Conservation (phyloP, 1,284 basidiomycete species). For the Pseudozyma sp. region DNA sequence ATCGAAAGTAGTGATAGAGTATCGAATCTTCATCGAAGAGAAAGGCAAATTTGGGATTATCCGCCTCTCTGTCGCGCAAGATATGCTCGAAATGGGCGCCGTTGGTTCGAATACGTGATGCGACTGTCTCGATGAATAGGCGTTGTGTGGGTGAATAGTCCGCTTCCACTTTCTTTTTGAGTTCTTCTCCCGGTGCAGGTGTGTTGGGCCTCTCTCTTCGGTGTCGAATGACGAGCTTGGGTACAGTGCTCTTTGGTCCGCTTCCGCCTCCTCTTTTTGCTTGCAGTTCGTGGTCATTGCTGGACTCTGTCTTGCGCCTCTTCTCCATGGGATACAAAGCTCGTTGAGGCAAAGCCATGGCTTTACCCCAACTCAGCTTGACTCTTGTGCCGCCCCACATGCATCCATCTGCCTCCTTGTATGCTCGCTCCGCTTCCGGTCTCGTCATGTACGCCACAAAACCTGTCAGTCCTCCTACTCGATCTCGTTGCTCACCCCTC, state of each 20-base stretch:
- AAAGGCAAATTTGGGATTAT: slow-evolving; percentile 86
- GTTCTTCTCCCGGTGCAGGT: slow-evolving; percentile 1
- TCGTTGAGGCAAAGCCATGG: slow-evolving; percentile 80
- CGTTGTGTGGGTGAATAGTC: slow-evolving; percentile 69
- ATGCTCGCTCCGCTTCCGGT: slow-evolving; percentile 85
- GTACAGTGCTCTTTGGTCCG: slow-evolving; percentile 2
- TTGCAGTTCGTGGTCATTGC: not conserved
- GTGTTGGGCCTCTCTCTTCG: not conserved
- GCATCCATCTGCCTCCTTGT: slow-evolving; percentile 87
- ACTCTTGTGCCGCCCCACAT: slow-evolving; percentile 89
- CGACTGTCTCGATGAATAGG: slow-evolving; percentile 82
- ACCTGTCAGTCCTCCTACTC: slow-evolving; percentile 82
- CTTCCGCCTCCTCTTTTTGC: not conserved
- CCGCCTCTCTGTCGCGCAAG: slow-evolving; percentile 80
- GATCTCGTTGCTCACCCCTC: slow-evolving; percentile 72
- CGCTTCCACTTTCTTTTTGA: slow-evolving; percentile 4
- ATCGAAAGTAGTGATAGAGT: slow-evolving; percentile 80
- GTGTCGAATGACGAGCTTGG: slow-evolving; percentile 29
- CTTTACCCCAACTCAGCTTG: slow-evolving; percentile 94
- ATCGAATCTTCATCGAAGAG: slow-evolving; percentile 71
- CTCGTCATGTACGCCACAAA: slow-evolving; percentile 97
- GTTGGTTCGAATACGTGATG: slow-evolving; percentile 83
- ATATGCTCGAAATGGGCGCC: slow-evolving; percentile 81
- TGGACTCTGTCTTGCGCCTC: not conserved
- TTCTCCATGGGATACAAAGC: slow-evolving; percentile 31